phyloP scores from a whole-genome alignment of 2,329 filamentous ascomycete genomes.

The Pseudogymnoascus sp. region DNA sequence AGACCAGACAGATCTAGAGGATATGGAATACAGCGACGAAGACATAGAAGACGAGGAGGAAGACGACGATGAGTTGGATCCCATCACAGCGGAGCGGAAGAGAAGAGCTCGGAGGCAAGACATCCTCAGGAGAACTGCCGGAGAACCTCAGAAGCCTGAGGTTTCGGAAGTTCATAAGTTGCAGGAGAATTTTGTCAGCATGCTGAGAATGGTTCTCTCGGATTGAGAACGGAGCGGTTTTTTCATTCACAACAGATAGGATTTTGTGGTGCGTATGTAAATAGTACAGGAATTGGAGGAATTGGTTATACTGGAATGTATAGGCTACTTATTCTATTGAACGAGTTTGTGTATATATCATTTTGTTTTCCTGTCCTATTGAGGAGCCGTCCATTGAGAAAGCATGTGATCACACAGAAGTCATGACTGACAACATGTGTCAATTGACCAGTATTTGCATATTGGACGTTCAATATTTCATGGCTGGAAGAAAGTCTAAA shows the following conservation, averaged over 20 bases:
- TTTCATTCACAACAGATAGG: background rate
- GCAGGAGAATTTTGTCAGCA: slow-evolving; percentile 68
- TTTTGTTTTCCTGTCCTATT: background rate
- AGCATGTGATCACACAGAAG: slow-evolving; percentile 2
- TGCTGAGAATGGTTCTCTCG: slow-evolving; percentile 75
- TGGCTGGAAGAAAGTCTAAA: background rate
- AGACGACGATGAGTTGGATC: slow-evolving; percentile 71
- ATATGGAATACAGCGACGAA: slow-evolving; percentile 72
- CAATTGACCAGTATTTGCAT: background rate
- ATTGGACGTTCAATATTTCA: background rate
- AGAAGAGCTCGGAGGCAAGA: slow-evolving; percentile 71
- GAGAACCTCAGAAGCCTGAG: slow-evolving; percentile 73
- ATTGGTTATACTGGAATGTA: background rate
- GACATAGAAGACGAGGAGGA: slow-evolving; percentile 61
- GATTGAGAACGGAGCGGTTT: slow-evolving; percentile 39
- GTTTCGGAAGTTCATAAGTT: slow-evolving; percentile 76
- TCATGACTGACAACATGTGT: background rate
- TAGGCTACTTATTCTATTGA: background rate
- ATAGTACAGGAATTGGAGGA: background rate
- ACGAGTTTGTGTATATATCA: background rate
- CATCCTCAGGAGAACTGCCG: slow-evolving; percentile 68
- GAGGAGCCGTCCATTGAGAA: background rate
- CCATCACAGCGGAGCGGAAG: slow-evolving; percentile 78
- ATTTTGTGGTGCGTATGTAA: background rate
- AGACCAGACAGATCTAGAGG: slow-evolving; percentile 76